These are phyloP conservation scores for Oryza rufipogon DNA, from an alignment of 176 grass and related monocot genomes.

Conservation along the genomic window DNA sequence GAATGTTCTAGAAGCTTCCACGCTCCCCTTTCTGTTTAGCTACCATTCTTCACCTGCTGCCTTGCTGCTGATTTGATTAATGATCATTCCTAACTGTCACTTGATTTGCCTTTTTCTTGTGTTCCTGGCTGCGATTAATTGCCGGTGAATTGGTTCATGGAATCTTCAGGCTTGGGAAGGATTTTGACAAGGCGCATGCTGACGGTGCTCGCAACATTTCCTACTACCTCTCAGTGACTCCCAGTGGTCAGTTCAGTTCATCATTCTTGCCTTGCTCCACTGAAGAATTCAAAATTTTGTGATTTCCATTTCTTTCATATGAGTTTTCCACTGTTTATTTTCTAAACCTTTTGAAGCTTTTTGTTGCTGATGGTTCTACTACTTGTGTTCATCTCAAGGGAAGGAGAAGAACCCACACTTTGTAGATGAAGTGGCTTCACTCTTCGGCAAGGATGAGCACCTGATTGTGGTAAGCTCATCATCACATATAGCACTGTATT, in stretches of 20 bases:
- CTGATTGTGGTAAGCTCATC: conserved; percentile 43
- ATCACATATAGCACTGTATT: background rate
- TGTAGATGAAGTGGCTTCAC: conserved; percentile 37
- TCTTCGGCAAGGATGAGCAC: conserved; percentile 27
- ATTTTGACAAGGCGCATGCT: conserved; percentile 38
- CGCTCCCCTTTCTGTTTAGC: no score
- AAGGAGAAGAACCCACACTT: conserved; percentile 47
- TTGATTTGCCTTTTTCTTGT: background rate
- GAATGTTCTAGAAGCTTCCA: background rate
- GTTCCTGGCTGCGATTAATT: no score
- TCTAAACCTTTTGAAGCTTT: background rate
- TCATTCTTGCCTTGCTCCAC: background rate
- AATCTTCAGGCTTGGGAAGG: conserved; percentile 39
- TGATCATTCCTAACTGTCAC: background rate
- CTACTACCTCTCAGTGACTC: conserved; percentile 40
- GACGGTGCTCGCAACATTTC: conserved; percentile 36
- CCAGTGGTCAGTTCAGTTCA: conserved; percentile 18
- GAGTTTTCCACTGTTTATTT: background rate
- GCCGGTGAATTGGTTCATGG: no score
- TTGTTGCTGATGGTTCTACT: background rate
- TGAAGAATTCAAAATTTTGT: background rate
- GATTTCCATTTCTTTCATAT: background rate
- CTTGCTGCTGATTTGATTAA: background rate
- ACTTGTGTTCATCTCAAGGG: background rate
- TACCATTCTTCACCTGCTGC: no score